phyloP scores from a whole-genome alignment of 2,329 filamentous ascomycete species.

The Cladosporium sp. region DNA sequence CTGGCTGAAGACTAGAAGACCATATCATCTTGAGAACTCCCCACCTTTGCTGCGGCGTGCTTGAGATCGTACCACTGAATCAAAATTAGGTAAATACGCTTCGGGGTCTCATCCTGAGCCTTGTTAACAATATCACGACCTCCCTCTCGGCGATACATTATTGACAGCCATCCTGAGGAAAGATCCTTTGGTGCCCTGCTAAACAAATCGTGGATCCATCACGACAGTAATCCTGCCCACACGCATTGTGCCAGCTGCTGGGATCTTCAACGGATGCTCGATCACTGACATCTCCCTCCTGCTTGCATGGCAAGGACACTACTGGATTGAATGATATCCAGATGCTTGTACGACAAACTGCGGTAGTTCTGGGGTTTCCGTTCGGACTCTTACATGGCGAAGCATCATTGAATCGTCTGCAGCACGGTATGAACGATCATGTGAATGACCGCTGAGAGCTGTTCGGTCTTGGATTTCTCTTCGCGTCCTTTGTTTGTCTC shows the following conservation, averaged over 20 bases:
- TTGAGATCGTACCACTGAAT: neutral
- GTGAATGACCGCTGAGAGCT: neutral
- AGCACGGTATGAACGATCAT: neutral
- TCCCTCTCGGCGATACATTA: neutral
- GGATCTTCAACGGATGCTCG: neutral
- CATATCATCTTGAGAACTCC: neutral
- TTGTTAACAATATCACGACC: neutral
- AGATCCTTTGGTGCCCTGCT: neutral
- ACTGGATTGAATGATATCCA: neutral
- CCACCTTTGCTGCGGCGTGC: neutral
- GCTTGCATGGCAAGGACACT: neutral
- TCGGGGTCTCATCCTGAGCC: neutral
- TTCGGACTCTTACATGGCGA: neutral
- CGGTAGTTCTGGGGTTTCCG: neutral
- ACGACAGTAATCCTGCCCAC: neutral
- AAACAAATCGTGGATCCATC: neutral
- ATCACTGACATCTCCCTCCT: neutral
- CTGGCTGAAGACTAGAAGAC: neutral
- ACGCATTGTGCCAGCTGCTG: neutral
- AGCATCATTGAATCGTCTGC: neutral
- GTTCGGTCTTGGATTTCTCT: neutral
- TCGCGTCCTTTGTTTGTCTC: neutral
- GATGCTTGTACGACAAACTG: neutral
- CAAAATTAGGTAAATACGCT: neutral
- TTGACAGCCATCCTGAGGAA: neutral